Base-by-base conservation (phyloP, 1,284 basidiomycete species). In the Porodaedalea pini region DNA sequence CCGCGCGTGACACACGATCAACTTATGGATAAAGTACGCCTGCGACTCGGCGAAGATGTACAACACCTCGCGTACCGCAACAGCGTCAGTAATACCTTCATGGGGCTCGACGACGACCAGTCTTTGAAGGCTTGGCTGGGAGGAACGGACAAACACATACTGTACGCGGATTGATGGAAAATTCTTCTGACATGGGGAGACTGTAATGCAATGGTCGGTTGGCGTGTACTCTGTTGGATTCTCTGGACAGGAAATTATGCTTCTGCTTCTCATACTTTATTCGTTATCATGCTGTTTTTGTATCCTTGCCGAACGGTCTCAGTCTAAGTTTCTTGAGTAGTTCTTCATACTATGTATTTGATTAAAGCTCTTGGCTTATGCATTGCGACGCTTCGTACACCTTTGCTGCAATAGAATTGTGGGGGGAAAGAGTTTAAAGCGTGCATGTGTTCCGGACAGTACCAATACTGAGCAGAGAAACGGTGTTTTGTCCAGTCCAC, bases 11-110 rank as follows among this genome's bases (percentile, higher is more conserved):
- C 91, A 4, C 88, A 90, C 66, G 75, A 73, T 11, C 91, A 96
- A 67, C 78, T 99, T 60, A 83, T 98, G 76, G 88, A 88, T 51
- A 99, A 98, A 74, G 91, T 97, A 32, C 84, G 91, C 63, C 83
- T 89, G 53, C 82, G 95, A 48, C 75, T 99, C 5, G 94, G 94
- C 0, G 78, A 79, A 3, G 88, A 90, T 61, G 85, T 97, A 31
- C 73, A 68, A 15, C 75, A 78, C 48, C 74, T 97, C 62, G 80
- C 83, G 64, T 96, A 89, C 68, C 82, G 90, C 43, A 85, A 90
- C 63, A 88, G 85, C 63, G 70, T 85, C 65, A 80, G 78, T 65
- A 79, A 84, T 64, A 73, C 77, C 50, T 86, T 88, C 67, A 75
- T 87, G 45, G 81, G 82, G 47, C 72, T 95, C 65, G 75, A 80